Base-by-base conservation (phyloP, 164 flowering plant species). In the Berberis vulgaris region DNA sequence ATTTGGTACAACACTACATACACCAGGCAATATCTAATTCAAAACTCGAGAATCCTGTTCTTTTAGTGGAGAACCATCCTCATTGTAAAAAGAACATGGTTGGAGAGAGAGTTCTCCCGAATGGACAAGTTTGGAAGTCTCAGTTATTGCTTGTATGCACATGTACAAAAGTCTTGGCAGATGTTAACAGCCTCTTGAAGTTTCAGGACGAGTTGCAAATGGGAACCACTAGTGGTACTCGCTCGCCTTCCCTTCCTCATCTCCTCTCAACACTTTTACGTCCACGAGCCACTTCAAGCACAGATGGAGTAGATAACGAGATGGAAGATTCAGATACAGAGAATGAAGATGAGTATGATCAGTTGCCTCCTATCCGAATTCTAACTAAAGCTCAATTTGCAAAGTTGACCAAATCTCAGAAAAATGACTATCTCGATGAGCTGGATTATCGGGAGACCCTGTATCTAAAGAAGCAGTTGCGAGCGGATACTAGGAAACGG, bases 381-480 rank as follows among this genome's bases (percentile, higher is more conserved):
- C 82, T 91, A 71, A 73, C 82, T 49, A 91, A 82, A 70, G 74
- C 83, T 13, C 88, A 89, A 75, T 88, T 88, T 76, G 76, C 76
- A 57, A 85, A 67, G 61, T 68, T 93, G 76, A 74, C 76, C 1
- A 68, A 77, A 43, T 70, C 81, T 55, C 94, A 85, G 82, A 87
- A 86, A 69, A 81, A 79, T 42, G 91, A 79, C 45, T 95, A 95
- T 77, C 96, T 86, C 53, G 91, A 85, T 72, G 99, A 95, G 73
- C 76, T 95, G 72, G 96, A 91, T 69, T 91, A 95, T 70, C 71
- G 92, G 60, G 99, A 95, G 69, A 88, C 86, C 46, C 92, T 91
- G 57, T 89, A 79, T 77, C 65, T 89, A 73, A 95, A 89, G 75
- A 91, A 91, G 74, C 94, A 88, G 65, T 65, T 81, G 79, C 87